A percentile compares a stretch with the other conserved stretches of the same genome.
Conservation (phyloP, 371 early-diverging fungal genomes). For the Chytridium lagenaria region DNA sequence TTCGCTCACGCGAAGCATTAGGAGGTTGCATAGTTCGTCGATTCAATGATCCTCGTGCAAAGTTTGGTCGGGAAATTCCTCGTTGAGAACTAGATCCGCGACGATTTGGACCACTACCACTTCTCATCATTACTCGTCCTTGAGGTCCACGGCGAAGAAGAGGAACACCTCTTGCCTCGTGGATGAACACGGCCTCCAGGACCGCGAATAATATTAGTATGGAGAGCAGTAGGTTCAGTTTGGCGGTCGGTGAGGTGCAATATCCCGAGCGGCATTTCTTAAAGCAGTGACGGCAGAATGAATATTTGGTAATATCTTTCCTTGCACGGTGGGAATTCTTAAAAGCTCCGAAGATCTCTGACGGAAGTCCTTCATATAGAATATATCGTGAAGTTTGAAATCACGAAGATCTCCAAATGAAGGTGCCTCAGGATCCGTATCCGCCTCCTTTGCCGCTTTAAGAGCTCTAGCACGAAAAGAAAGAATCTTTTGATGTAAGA, state of each 20-base stretch:
- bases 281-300: background rate
- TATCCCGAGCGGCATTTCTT: background rate
- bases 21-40: background rate
- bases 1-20: too few relatives aligned
- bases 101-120: background rate
- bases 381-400: background rate
- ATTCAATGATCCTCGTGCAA: too few relatives aligned
- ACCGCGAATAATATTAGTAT: background rate
- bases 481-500: background rate
- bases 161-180: too few relatives aligned
- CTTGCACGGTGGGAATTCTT: background rate
- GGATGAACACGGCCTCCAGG: background rate
- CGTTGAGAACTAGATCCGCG: background rate
- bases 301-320: background rate
- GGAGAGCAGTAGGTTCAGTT: background rate
- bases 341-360: background rate
- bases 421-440: background rate
- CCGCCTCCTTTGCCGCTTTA: background rate
- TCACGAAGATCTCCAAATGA: background rate
- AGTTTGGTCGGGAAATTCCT: too few relatives aligned
- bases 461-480: background rate
- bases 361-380: background rate
- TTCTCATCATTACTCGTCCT: too few relatives aligned
- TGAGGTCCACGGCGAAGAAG: too few relatives aligned
- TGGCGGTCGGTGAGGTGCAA: background rate